A percentile compares a stretch with the other conserved stretches of the same genome.
phyloP scores from a whole-genome alignment of 768 basidiomycete genomes.

The Symmetrospora coprosmae region DNA sequence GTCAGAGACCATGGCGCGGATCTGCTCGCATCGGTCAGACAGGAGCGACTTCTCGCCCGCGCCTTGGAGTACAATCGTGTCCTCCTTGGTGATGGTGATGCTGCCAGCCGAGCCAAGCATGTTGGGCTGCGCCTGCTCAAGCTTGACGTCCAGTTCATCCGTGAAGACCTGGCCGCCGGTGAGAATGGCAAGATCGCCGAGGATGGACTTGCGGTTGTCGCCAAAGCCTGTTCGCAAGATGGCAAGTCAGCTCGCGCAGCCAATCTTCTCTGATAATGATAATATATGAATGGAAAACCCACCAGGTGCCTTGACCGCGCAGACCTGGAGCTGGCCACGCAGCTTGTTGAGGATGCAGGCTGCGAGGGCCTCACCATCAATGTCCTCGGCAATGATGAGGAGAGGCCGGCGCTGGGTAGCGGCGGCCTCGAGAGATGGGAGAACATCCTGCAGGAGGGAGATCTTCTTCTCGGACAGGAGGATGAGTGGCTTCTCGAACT shows the following conservation, averaged over 20 bases:
- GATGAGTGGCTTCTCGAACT: slow-evolving; percentile 90
- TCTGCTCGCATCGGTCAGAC: slow-evolving; percentile 86
- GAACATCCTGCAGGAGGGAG: slow-evolving; percentile 79
- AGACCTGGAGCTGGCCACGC: slow-evolving; percentile 87
- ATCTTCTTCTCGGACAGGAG: slow-evolving; percentile 98
- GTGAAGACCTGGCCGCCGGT: slow-evolving; percentile 97
- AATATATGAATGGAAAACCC: not conserved
- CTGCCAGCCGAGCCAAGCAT: slow-evolving; percentile 80
- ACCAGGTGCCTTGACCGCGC: slow-evolving; percentile 82
- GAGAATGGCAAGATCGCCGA: slow-evolving; percentile 88
- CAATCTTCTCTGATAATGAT: not conserved
- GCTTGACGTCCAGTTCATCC: slow-evolving; percentile 89
- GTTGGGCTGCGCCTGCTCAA: slow-evolving; percentile 74
- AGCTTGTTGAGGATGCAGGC: slow-evolving; percentile 99
- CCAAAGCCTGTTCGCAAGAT: slow-evolving; percentile 55
- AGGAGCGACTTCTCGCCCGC: slow-evolving; percentile 80
- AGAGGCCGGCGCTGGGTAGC: slow-evolving; percentile 65
- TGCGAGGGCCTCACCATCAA: slow-evolving; percentile 94
- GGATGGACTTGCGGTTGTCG: slow-evolving; percentile 96
- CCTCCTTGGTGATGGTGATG: slow-evolving; percentile 92
- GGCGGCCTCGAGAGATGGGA: slow-evolving; percentile 58
- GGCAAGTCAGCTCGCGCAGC: slow-evolving; percentile 3
- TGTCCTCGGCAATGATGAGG: slow-evolving; percentile 90
- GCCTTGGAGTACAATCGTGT: slow-evolving; percentile 90
- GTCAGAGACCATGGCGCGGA: slow-evolving; percentile 68